phyloP scores from a whole-genome alignment of 257 asterid species.

The Craterostigma plantagineum region DNA sequence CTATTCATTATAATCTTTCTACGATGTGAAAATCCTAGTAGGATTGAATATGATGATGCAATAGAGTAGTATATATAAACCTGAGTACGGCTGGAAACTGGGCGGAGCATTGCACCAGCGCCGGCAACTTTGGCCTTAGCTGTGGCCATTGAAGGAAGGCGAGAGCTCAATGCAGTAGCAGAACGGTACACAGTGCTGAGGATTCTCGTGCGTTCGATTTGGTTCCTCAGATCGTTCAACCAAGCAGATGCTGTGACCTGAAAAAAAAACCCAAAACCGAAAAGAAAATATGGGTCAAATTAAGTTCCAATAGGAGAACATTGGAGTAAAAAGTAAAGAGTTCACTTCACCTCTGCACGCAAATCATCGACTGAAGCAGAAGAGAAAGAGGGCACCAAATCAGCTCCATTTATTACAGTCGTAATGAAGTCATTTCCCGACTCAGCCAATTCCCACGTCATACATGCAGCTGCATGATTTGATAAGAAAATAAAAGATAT shows the following conservation, averaged over 20 bases:
- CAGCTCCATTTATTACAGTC: conserved; percentile 84
- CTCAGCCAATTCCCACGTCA: conserved; percentile 98
- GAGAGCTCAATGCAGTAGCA: conserved; percentile 95
- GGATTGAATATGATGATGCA: not conserved
- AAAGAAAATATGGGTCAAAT: not conserved
- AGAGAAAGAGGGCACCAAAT: conserved; percentile 90
- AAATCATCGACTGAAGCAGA: conserved; percentile 92
- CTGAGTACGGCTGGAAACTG: conserved; percentile 89
- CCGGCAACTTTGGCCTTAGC: conserved; percentile 96
- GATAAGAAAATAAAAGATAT: not conserved
- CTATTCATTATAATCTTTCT: too few relatives aligned
- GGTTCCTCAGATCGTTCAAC: conserved; percentile 86
- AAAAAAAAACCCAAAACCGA: conserved; percentile 1
- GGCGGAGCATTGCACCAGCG: conserved; percentile 93
- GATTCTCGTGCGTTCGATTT: conserved; percentile 78
- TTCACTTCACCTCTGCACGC: conserved; percentile 84
- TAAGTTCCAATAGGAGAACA: conserved; percentile 1
- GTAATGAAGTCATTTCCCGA: conserved; percentile 71
- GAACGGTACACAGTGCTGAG: conserved; percentile 94
- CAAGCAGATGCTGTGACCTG: conserved; percentile 99
- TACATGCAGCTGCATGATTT: conserved; percentile 73
- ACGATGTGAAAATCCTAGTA: too few relatives aligned
- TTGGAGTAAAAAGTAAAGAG: not conserved
- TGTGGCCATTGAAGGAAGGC: conserved; percentile 86
- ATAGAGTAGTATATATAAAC: conserved; percentile 13